A percentile compares a stretch with the other conserved stretches of the same genome.
phyloP scores from a whole-genome alignment of 2,329 filamentous ascomycete species.

The Periconia sp. region DNA sequence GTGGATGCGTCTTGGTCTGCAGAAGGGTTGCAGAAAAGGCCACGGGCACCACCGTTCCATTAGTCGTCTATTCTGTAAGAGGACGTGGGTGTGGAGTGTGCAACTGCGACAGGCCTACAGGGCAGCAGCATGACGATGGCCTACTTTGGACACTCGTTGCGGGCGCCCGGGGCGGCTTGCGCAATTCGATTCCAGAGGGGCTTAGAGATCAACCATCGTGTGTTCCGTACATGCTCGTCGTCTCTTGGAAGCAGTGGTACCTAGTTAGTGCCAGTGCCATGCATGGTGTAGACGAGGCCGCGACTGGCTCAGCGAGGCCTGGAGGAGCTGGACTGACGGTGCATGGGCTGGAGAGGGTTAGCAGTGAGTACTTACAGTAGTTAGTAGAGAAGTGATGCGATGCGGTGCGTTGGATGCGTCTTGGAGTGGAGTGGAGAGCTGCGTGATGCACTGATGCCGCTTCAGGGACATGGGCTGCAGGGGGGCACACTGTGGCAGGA shows the following conservation, averaged over 20 bases:
- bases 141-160: conserved; percentile 1
- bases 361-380: not conserved
- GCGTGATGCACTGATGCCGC: not conserved
- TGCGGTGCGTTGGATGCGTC: not conserved
- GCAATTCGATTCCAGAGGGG: conserved; percentile 24
- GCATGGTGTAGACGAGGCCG: no score
- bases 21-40: conserved; percentile 1
- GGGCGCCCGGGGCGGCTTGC: conserved; percentile 25
- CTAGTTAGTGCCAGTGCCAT: not conserved
- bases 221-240: no score
- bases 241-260: not conserved
- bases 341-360: not conserved
- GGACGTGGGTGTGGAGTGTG: no score
- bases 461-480: not conserved
- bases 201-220: conserved; percentile 9
- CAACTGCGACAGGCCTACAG: no score
- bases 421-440: not conserved
- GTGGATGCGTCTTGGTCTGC: conserved; percentile 2
- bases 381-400: not conserved
- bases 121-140: no score
- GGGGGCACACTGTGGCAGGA: not conserved
- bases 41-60: no score
- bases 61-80: no score
- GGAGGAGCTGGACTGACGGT: not conserved
- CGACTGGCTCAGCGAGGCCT: not conserved